phyloP scores from a whole-genome alignment of 225 moss, liverwort and hornwort genomes.

The Anthoceros angustus region DNA sequence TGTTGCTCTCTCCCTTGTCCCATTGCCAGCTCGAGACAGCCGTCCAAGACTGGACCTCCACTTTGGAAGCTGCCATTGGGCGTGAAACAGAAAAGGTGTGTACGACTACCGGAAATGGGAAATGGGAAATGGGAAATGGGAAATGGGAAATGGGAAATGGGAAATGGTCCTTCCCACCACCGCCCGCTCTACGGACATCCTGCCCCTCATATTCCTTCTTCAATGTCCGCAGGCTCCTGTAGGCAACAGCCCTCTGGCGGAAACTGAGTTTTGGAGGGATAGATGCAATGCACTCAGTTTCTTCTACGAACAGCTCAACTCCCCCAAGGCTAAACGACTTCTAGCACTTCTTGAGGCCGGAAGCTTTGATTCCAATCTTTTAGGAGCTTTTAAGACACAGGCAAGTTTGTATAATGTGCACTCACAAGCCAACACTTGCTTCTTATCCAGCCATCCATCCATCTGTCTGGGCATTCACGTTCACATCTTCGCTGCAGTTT shows the following conservation, averaged over 20 bases:
- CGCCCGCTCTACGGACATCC: no score
- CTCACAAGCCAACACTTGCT: no score
- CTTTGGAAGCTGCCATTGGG: constrained; percentile 34
- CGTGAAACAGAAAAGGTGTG: constrained; percentile 42
- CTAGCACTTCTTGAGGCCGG: constrained; percentile 40
- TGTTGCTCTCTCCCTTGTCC: not conserved
- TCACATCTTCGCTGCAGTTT: constrained; percentile 16
- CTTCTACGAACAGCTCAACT: constrained; percentile 66
- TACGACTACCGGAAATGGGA: no score
- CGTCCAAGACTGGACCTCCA: constrained; percentile 55
- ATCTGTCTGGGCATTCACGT: not conserved
- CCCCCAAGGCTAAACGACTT: constrained; percentile 46
- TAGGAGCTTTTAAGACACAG: constrained; percentile 64
- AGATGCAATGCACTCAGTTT: constrained; percentile 55
- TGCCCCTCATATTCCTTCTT: not conserved
- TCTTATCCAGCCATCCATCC: no score
- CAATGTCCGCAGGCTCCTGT: constrained; percentile 22
- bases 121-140: no score
- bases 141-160: no score
- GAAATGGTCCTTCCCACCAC: no score
- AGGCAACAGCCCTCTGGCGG: constrained; percentile 49
- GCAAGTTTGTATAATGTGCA: constrained; percentile 12
- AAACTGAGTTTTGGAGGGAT: constrained; percentile 69
- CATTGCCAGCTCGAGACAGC: constrained; percentile 55
- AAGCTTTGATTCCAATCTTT: constrained; percentile 64